Percentiles rank a stretch among this genome's conserved stretches.
Evolutionary conservation across 805 yeast genomes (phyloP).

Genomic region (Metschnikowia sp.): DNA sequence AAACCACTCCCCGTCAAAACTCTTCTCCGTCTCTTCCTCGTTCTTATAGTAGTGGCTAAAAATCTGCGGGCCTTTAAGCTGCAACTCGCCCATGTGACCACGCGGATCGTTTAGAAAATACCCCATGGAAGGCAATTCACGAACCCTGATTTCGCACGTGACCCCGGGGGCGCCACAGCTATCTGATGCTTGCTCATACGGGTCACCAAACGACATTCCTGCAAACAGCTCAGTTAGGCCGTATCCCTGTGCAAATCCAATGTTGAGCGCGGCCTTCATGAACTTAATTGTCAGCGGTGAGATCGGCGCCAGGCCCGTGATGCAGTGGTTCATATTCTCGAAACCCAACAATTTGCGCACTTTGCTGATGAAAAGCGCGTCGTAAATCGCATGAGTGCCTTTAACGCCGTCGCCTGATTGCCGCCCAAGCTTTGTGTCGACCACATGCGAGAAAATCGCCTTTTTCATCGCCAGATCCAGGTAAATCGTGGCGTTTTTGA

Average conservation of each 20-base stretch:
- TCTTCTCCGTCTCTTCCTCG: conserved; percentile 50
- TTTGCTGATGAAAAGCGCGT: conserved; percentile 11
- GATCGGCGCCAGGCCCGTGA: conserved; percentile 67
- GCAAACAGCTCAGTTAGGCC: conserved; percentile 70
- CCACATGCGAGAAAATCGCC: conserved; percentile 17
- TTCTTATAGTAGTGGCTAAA: conserved; percentile 55
- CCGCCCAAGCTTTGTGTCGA: conserved; percentile 18
- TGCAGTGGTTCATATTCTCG: conserved; percentile 24
- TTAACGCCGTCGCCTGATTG: conserved; percentile 18
- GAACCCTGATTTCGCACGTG: conserved; percentile 49
- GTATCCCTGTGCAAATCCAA: conserved; percentile 66
- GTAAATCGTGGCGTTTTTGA: conserved; percentile 23
- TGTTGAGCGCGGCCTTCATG: conserved; percentile 57
- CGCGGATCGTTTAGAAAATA: conserved; percentile 24
- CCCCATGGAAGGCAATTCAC: conserved; percentile 63
- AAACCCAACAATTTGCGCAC: conserved; percentile 31
- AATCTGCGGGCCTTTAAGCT: conserved; percentile 62
- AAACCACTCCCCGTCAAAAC: conserved; percentile 52
- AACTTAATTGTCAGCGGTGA: conserved; percentile 58
- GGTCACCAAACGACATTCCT: conserved; percentile 41
- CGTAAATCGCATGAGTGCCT: conserved; percentile 21
- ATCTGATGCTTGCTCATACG: conserved; percentile 48
- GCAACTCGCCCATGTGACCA: conserved; percentile 55
- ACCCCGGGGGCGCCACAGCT: conserved; percentile 60
- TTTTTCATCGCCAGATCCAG: conserved; percentile 19